Percentiles rank a stretch among this genome's conserved stretches.
Evolutionary conservation across 129 eudicot genomes (phyloP).

Genomic region (Solidago caesia): DNA sequence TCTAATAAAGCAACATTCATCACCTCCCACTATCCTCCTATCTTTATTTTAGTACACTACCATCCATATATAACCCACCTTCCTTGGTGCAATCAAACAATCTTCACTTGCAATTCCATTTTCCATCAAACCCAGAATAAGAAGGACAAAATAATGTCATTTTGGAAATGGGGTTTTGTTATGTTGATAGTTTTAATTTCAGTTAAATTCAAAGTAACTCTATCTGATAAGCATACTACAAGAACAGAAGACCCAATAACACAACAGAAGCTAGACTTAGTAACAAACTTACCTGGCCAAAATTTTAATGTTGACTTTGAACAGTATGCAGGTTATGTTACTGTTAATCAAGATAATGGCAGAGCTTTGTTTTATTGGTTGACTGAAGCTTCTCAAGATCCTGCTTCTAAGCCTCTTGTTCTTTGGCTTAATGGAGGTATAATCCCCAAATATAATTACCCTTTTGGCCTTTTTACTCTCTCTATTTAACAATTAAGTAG

Average conservation of each 20-base stretch:
- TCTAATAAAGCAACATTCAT: too few species aligned
- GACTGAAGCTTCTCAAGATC: constrained; percentile 66
- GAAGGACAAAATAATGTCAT: constrained; percentile 26
- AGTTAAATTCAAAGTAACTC: constrained; percentile 24
- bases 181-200: constrained; percentile 17
- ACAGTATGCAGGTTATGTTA: constrained; percentile 84
- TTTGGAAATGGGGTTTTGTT: constrained; percentile 39
- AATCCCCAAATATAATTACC: neutral
- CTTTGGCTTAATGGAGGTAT: constrained; percentile 98
- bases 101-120: too few species aligned
- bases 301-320: constrained; percentile 59
- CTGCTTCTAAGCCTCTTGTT: constrained; percentile 81
- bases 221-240: constrained; percentile 26
- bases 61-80: too few species aligned
- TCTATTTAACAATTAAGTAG: too few species aligned
- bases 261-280: constrained; percentile 54
- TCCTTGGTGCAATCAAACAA: too few species aligned
- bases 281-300: constrained; percentile 72
- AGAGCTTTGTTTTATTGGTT: constrained; percentile 94
- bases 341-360: constrained; percentile 62
- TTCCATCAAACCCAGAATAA: too few species aligned
- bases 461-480: neutral
- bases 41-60: too few species aligned
- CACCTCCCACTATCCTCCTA: too few species aligned
- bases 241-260: neutral